Conservation (phyloP, 495 filamentous ascomycete genomes). For the Hypoxylon fuscum region DNA sequence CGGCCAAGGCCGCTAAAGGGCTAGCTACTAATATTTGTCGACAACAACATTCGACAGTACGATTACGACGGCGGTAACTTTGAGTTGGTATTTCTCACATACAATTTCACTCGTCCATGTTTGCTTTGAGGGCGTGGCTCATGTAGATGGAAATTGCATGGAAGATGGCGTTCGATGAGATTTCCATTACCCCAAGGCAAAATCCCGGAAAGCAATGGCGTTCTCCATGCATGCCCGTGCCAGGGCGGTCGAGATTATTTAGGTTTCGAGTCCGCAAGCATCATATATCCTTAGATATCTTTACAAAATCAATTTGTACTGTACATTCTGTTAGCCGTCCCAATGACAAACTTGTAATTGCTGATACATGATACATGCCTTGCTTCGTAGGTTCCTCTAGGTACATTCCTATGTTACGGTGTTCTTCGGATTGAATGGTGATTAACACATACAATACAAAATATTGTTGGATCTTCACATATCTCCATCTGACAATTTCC, state of each 20-base stretch:
- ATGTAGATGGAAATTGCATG: constrained; percentile 41
- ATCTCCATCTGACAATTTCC: no score
- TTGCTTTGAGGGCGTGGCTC: constrained; percentile 20
- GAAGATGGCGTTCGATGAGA: constrained; percentile 33
- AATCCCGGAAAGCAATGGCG: constrained; percentile 4
- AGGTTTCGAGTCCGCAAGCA: constrained; percentile 6
- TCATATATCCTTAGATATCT: constrained; percentile 5
- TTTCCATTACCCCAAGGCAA: constrained; percentile 9
- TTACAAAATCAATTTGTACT: background rate
- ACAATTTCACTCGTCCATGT: background rate
- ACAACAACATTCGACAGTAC: constrained; percentile 3
- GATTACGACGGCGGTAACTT: background rate
- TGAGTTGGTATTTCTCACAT: background rate
- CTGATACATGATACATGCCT: background rate
- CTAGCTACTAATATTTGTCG: background rate
- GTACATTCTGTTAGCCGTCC: background rate
- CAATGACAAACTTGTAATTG: background rate
- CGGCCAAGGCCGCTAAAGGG: constrained; percentile 28
- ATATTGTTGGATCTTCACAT: background rate
- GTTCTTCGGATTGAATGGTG: background rate
- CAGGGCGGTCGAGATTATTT: background rate
- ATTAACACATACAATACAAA: background rate
- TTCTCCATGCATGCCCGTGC: constrained; percentile 8
- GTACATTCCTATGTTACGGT: no score
- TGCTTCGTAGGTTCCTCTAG: background rate